Base-by-base conservation (phyloP, 306 rosid genomes). In the Luffa acutangula region DNA sequence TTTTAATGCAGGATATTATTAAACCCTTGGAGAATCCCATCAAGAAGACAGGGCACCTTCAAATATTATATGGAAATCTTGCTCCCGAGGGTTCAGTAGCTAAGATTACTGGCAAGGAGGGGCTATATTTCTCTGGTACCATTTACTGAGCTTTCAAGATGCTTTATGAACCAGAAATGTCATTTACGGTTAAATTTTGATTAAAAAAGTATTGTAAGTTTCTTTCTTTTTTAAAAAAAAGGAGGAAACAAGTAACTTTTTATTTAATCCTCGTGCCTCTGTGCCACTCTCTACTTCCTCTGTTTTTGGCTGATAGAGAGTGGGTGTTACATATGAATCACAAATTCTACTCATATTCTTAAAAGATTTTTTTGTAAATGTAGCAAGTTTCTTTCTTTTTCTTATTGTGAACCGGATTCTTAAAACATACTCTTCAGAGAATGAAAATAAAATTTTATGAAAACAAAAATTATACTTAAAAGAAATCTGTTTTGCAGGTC, bases 51-150 rank as follows among this genome's bases (percentile, higher is more conserved):
- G 97, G 88, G n/a, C 98, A 92, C 51, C 83, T 95, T 85, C 97
- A 95, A 80, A 89, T 91, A 86, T 82, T 95, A 79, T 92, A 91
- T 65, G 98, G 98, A 63, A 94, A 94, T 83, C 84, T 94, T 75
- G 97, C 97, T 79, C 97, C 97, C 10, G 77, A 90, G 80, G 97
- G 98, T 63, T 94, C 97, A 80, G 98, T 94, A 2, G 98, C 98
- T 80, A 95, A 92, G 84, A 95, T 95, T 80, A 95, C 98, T 31
- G 98, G 98, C 81, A 95, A 95, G 84, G 98, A 95, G 81, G 98
- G 98, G 80, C 86, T 95, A 34, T 95, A 89, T 85, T 95, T 95
- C 88, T 91, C 97, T 62, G 98, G 98, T 92, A 80, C 81, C 80
- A 77, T 78, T 89, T 71, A 15, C 63, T 56, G 34, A 76, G 37